Percentiles rank a stretch among this genome's conserved stretches.
Conservation (phyloP, 23 red algal genomes). For the Gracilaria gracilis region DNA sequence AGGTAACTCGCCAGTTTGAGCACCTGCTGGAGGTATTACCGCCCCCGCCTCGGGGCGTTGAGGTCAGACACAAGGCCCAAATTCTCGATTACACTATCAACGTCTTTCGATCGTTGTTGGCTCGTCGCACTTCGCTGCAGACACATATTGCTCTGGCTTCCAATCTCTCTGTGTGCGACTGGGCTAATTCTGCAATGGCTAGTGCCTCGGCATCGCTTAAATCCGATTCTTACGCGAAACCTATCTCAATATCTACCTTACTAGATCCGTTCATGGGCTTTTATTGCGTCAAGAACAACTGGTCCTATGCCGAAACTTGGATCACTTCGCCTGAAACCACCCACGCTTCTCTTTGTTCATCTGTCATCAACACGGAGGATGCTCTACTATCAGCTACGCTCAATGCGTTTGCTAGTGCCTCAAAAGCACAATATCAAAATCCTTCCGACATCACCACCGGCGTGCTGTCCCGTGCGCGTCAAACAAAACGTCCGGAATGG, state of each 20-base stretch:
- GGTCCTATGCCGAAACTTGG: constrained; percentile 57
- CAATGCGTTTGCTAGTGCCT: constrained; percentile 38
- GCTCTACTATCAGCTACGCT: background rate
- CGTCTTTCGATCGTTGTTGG: constrained; percentile 34
- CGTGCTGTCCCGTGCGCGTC: constrained; percentile 19
- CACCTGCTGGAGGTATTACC: constrained; percentile 67
- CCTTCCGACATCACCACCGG: constrained; percentile 13
- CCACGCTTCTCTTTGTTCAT: constrained; percentile 32
- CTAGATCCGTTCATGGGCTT: constrained; percentile 52
- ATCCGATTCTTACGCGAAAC: background rate
- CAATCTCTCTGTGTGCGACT: constrained; percentile 6
- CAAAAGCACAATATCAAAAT: constrained; percentile 16
- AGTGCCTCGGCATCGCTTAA: background rate
- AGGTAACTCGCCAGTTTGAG: constrained; percentile 73
- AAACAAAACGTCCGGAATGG: constrained; percentile 72
- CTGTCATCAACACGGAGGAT: constrained; percentile 45
- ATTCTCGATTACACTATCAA: constrained; percentile 81
- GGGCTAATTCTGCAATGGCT: constrained; percentile 31
- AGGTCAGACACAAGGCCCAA: constrained; percentile 78
- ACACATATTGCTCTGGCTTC: constrained; percentile 51
- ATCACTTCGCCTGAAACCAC: constrained; percentile 13
- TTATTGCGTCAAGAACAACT: constrained; percentile 43
- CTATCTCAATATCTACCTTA: constrained; percentile 14
- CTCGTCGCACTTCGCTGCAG: constrained; percentile 38
- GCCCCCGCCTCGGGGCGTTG: constrained; percentile 34